Percentiles rank a stretch among this genome's conserved stretches.
phyloP scores from a whole-genome alignment of 306 rosid species.

The Cyamopsis tetragonoloba region DNA sequence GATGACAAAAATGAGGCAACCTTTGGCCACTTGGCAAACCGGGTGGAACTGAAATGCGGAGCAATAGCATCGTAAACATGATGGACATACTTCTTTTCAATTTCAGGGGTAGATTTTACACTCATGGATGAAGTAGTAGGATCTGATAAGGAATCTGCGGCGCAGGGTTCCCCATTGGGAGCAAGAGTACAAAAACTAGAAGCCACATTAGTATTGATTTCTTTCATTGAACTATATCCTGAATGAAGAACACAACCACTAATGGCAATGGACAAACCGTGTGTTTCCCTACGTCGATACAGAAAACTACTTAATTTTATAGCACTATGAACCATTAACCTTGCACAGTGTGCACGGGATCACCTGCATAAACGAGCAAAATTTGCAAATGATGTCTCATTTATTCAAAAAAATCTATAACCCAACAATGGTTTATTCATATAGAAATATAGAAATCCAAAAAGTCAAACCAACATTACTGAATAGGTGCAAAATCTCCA shows the following conservation, averaged over 20 bases:
- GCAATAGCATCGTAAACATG: constrained; percentile 92
- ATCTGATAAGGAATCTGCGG: constrained; percentile 25
- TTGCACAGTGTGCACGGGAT: constrained; percentile 9
- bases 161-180: constrained; percentile 37
- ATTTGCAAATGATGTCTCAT: background rate
- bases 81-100: constrained; percentile 88
- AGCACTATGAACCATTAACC: constrained; percentile 36
- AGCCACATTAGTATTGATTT: constrained; percentile 40
- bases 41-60: constrained; percentile 86
- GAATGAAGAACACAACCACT: constrained; percentile 25
- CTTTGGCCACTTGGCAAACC: constrained; percentile 94
- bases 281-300: background rate
- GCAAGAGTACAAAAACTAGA: constrained; percentile 28
- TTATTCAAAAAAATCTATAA: background rate
- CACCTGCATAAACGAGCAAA: constrained; percentile 25
- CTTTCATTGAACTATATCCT: constrained; percentile 47
- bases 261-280: constrained; percentile 26
- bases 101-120: constrained; percentile 71
- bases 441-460: background rate
- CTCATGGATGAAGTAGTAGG: constrained; percentile 32
- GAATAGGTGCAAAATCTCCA: background rate
- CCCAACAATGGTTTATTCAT: constrained; percentile 7
- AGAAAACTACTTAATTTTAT: constrained; percentile 29
- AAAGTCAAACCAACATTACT: background rate
- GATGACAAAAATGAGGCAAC: constrained; percentile 77